Conservation (phyloP, 2,329 filamentous ascomycete genomes). For the Calcarisporium arbuscula region DNA sequence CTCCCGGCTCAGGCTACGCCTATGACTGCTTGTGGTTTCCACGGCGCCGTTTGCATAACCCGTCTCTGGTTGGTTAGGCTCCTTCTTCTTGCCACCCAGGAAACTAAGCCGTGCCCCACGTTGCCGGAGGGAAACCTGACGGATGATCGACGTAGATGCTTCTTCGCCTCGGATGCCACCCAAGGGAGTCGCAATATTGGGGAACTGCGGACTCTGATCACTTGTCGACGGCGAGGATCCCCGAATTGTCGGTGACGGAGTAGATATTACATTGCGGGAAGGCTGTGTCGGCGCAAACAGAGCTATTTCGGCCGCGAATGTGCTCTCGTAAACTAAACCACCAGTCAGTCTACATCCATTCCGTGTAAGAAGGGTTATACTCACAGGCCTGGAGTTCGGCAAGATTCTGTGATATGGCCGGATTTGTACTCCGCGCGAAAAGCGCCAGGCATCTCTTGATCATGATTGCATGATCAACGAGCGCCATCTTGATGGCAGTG, state of each 20-base stretch:
- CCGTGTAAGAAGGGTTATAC: conserved; percentile 23
- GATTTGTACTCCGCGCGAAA: conserved; percentile 59
- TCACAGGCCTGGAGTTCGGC: conserved; percentile 60
- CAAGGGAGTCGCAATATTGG: conserved; percentile 26
- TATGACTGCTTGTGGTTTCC: conserved; percentile 25
- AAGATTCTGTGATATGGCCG: conserved; percentile 47
- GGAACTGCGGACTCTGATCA: conserved; percentile 26
- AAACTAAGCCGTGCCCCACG: conserved; percentile 52
- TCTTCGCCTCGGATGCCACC: conserved; percentile 38
- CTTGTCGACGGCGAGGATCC: conserved; percentile 44
- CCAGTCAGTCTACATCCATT: neutral
- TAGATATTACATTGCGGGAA: conserved; percentile 32
- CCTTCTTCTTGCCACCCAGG: conserved; percentile 47
- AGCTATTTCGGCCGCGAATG: conserved; percentile 60
- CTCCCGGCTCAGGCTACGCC: conserved; percentile 24
- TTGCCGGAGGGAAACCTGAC: conserved; percentile 44
- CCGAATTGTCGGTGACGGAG: conserved; percentile 39
- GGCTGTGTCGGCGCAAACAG: conserved; percentile 50
- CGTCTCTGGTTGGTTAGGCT: conserved; percentile 20
- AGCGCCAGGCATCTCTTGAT: conserved; percentile 74
- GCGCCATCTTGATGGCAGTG: conserved; percentile 73
- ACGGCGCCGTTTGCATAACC: conserved; percentile 22
- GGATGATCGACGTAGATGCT: conserved; percentile 40
- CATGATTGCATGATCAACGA: conserved; percentile 84
- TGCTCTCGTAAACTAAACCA: conserved; percentile 51